Conservation (phyloP, 805 yeast species). For the Ogataea wickerhamii region DNA sequence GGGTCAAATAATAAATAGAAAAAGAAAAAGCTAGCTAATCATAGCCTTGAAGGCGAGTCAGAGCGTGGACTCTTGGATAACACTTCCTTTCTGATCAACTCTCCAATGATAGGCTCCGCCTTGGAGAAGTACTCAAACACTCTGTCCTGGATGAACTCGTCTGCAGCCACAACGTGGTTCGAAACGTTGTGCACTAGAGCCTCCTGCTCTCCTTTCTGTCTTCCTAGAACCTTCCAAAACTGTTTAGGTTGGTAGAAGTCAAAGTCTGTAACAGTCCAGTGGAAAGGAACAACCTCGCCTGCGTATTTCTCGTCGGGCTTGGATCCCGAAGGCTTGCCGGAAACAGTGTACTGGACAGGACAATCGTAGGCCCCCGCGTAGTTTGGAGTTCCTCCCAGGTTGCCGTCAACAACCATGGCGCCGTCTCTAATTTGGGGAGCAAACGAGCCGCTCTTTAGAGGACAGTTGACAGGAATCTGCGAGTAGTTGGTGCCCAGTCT, state of each 20-base stretch:
- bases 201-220: conserved; percentile 76
- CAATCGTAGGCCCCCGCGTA: conserved; percentile 56
- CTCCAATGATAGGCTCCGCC: conserved; percentile 68
- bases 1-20: background rate
- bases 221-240: conserved; percentile 76
- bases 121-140: conserved; percentile 73
- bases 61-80: conserved; percentile 48
- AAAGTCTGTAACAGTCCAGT: conserved; percentile 69
- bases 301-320: conserved; percentile 30
- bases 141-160: conserved; percentile 70
- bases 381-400: conserved; percentile 75
- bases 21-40: background rate
- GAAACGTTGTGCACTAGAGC: conserved; percentile 83
- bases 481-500: conserved; percentile 73
- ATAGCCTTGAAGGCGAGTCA: conserved; percentile 27
- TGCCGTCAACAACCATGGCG: conserved; percentile 63
- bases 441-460: conserved; percentile 51
- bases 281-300: conserved; percentile 59
- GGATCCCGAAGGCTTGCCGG: conserved; percentile 32
- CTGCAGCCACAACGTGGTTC: conserved; percentile 66
- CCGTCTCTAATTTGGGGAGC: conserved; percentile 84
- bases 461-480: conserved; percentile 89
- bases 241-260: conserved; percentile 78
- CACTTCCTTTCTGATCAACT: conserved; percentile 61
- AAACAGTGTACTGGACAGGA: conserved; percentile 43